A percentile compares a stretch with the other conserved stretches of the same genome.
These are phyloP conservation scores for Candida vaughaniae DNA, from an alignment of 805 yeast species.

Conservation along the genomic window DNA sequence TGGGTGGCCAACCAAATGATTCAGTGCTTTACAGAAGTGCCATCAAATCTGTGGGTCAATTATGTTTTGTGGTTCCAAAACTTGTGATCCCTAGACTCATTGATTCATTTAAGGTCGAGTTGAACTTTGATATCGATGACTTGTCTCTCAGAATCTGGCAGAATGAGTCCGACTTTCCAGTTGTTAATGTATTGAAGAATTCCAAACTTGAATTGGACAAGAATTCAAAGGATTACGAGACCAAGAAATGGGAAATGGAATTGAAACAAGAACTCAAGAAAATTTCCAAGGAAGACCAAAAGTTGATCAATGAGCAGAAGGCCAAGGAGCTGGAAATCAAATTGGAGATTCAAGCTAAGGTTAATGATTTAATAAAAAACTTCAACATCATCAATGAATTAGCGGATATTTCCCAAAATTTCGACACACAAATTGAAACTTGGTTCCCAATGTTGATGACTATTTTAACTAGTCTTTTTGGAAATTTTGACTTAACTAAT, in stretches of 20 bases:
- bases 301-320: conserved; percentile 59
- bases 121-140: conserved; percentile 36
- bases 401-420: conserved; percentile 8
- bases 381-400: conserved; percentile 14
- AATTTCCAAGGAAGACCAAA: conserved; percentile 75
- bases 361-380: conserved; percentile 11
- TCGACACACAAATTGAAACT: conserved; percentile 12
- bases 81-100: conserved; percentile 52
- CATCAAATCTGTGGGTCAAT: conserved; percentile 44
- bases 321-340: conserved; percentile 61
- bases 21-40: conserved; percentile 18
- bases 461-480: conserved; percentile 32
- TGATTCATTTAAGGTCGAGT: conserved; percentile 31
- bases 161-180: conserved; percentile 64
- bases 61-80: conserved; percentile 61
- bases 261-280: conserved; percentile 76
- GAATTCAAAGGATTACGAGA: conserved; percentile 81
- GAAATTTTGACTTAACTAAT: conserved; percentile 53
- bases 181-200: conserved; percentile 47
- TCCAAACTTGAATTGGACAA: conserved; percentile 51
- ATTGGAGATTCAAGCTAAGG: conserved; percentile 31
- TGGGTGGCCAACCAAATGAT: conserved; percentile 2
- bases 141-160: conserved; percentile 63
- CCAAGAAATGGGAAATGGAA: conserved; percentile 85
- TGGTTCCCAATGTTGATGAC: conserved; percentile 13